A percentile compares a stretch with the other conserved stretches of the same genome.
Conservation (phyloP, 441 rosid genomes). For the Euphorbia schlechtendalii region DNA sequence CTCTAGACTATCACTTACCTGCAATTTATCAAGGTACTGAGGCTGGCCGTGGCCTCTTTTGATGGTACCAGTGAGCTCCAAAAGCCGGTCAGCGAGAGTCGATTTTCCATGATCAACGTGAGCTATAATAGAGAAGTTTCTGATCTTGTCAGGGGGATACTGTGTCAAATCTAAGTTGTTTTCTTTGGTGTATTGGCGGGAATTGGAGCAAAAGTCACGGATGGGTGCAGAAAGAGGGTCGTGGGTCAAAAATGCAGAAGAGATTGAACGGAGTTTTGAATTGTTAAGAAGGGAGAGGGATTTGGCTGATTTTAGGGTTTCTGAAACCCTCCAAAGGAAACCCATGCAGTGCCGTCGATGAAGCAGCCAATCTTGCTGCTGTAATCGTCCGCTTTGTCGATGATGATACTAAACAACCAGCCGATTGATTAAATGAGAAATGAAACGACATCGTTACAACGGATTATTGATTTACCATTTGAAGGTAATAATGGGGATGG, state of each 20-base stretch:
- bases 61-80: constrained; percentile 96
- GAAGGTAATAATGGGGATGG: no score
- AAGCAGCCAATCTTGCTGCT: background rate
- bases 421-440: background rate
- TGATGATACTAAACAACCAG: no score
- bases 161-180: constrained; percentile 53
- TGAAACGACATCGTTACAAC: background rate
- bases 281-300: constrained; percentile 8
- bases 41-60: constrained; percentile 94
- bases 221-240: constrained; percentile 18
- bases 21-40: constrained; percentile 91
- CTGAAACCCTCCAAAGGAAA: constrained; percentile 44
- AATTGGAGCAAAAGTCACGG: constrained; percentile 42
- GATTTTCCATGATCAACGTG: constrained; percentile 97
- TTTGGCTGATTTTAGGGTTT: constrained; percentile 45
- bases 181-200: constrained; percentile 41
- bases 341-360: constrained; percentile 40
- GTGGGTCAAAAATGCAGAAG: constrained; percentile 11
- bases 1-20: constrained; percentile 27
- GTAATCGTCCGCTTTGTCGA: background rate
- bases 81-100: constrained; percentile 89
- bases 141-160: constrained; percentile 67
- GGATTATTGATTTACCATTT: background rate
- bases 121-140: constrained; percentile 94
- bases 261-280: constrained; percentile 11